Evolutionary conservation across 257 asterid species (phyloP), one percentile per base, ranked within the genome.

Genomic region (Penstemon davidsonii): DNA sequence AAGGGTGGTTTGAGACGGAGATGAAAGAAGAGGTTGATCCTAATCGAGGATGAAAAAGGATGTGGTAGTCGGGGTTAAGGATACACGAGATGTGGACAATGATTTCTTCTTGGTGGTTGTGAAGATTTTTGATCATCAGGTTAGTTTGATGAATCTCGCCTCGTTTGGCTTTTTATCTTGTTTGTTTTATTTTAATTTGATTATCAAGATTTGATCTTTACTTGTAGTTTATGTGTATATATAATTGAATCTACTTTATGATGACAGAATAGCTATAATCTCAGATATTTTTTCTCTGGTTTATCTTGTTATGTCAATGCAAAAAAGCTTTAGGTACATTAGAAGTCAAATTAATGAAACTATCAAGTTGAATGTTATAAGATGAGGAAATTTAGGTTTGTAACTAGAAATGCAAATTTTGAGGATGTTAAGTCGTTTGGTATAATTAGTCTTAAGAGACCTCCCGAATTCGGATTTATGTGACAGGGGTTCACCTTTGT

Each of bases 51-150:
- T 87, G 91, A 87, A 78, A 72, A 87, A 87, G 76, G 91, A 85
- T 25, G 95, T 85, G 39, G 89, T 87, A 33, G 76, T 87, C 6
- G 95, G 89, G 15, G 91, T 44, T 36, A 87, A 87, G 83, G 95
- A 87, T 73, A 81, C 80, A 9, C 79, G 77, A 75, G 91, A 87
- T 66, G 86, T 85, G 67, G 91, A 87, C 66, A 87, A 87, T 33
- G 95, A 87, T 71, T 87, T 87, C 75, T 87, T 87, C 75, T 78
- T 87, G 84, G 91, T 87, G 41, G 95, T 87, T 66, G 91, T 87
- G 47, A 87, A 85, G 85, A 87, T 85, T 63, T 76, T 59, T 3
- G 89, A 83, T 87, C 91, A 87, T 57, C 86, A 83, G 95, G 95
- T 87, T 36, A 46, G 85, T 73, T 4, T 12, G 46, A 49, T 58